Evolutionary conservation across 140 eudicot species (phyloP), one percentile per base, ranked within the genome.

Genomic region (Senecio squalidus): DNA sequence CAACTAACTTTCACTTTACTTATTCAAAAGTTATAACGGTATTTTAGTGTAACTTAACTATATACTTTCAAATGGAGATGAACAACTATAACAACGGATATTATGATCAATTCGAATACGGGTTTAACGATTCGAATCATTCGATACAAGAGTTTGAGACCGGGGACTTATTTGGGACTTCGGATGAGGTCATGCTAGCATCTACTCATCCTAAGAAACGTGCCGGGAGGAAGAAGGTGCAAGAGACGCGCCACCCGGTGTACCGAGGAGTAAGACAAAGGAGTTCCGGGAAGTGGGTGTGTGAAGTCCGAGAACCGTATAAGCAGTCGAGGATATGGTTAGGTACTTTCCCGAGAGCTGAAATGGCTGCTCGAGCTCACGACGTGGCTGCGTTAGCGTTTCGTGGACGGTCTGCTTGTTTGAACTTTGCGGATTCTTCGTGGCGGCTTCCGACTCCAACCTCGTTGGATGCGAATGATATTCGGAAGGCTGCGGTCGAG

Each of bases 211-310:
- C 86, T 0, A 80, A 80, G 52, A 80, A 68, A n/a, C 83, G 74
- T 0, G 86, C 73, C 5, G 86, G 86, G 0, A 59, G 80, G 58
- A 74, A 55, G 67, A 74, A 74, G 72, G 30, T 68, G 34, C 80
- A 63, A 29, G 80, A 74, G 21, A 74, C 75, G 23, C 43, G 89
- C 52, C 94, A 88, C 70, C 94, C 94, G 45, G 84, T 84, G 64
- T 88, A 75, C 70, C 55, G 96, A 23, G 96, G 96, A 20, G 87
- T 84, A 25, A 34, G 90, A 24, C 69, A 49, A 34, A 64, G 94
- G 76, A 73, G 80, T 50, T 79, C 94, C 31, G 85, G 84, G 20
- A 84, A 84, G 75, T 88, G 94, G 96, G 94, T 84, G 0, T 84
- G 86, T 25, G 96, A 88, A 24, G 82, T 88, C 8, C 45, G 96